Conservation (phyloP, 2,329 filamentous ascomycete genomes). For the Fusarium paranaense region DNA sequence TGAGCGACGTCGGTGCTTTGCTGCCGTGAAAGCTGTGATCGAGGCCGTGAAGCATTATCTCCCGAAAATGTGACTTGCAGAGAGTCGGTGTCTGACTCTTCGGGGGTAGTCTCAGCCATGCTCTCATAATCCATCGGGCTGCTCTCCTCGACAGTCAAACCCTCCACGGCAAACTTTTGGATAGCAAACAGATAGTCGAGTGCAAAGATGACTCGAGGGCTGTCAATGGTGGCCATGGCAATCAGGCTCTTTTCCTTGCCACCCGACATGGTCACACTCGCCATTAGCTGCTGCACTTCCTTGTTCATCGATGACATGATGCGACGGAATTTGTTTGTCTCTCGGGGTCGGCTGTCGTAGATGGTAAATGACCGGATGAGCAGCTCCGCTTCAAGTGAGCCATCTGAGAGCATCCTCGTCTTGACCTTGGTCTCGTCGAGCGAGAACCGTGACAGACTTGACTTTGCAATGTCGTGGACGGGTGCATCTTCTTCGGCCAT, state of each 20-base stretch:
- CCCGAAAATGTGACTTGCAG: conserved; percentile 60
- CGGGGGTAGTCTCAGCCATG: conserved; percentile 63
- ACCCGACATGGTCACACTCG: conserved; percentile 91
- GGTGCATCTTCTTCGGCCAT: conserved; percentile 80
- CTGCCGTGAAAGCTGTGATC: conserved; percentile 44
- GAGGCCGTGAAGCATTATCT: conserved; percentile 47
- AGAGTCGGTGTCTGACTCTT: conserved; percentile 71
- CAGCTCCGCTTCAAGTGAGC: conserved; percentile 91
- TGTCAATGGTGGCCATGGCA: conserved; percentile 93
- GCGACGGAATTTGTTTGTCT: conserved; percentile 95
- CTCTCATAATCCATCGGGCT: conserved; percentile 63
- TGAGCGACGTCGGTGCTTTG: conserved; percentile 36
- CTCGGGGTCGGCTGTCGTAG: conserved; percentile 86
- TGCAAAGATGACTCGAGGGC: conserved; percentile 92
- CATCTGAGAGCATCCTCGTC: conserved; percentile 91
- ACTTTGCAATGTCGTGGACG: conserved; percentile 79
- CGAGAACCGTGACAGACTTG: conserved; percentile 93
- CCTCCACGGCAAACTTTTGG: conserved; percentile 82
- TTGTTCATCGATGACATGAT: conserved; percentile 99
- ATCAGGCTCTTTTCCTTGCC: conserved; percentile 85
- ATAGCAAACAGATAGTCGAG: conserved; percentile 95
- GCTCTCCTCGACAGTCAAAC: conserved; percentile 72
- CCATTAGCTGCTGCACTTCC: conserved; percentile 97
- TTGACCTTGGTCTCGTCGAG: conserved; percentile 93
- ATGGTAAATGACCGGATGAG: conserved; percentile 96